Conservation (phyloP, 441 rosid species). For the Eugenia klotzschiana region DNA sequence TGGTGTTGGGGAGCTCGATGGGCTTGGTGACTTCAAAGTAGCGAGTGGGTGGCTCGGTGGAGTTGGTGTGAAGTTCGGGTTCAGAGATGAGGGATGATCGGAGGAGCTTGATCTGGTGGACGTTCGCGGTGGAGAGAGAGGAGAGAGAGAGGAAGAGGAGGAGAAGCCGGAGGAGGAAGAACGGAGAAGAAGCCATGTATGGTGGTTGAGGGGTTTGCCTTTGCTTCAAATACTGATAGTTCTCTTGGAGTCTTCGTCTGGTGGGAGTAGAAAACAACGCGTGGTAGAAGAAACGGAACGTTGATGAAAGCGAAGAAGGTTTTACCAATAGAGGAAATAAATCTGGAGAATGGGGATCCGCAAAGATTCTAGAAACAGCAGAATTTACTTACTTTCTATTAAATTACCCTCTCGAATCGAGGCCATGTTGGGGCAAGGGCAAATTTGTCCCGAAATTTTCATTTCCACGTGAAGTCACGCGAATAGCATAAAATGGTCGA, state of each 20-base stretch:
- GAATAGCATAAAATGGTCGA: too few species aligned
- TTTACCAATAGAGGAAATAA: background rate
- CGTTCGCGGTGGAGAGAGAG: background rate
- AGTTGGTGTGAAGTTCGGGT: background rate
- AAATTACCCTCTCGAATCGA: too few species aligned
- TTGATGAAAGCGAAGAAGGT: background rate
- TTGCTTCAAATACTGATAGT: background rate
- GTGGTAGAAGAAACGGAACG: background rate
- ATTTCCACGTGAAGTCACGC: too few species aligned
- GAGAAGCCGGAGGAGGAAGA: background rate
- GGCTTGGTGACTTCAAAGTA: slow-evolving; percentile 76
- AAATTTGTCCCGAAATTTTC: too few species aligned
- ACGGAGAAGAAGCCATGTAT: background rate
- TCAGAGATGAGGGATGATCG: background rate
- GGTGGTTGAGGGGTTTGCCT: background rate
- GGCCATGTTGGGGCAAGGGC: too few species aligned
- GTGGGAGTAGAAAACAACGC: background rate
- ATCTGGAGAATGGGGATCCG: too few species aligned
- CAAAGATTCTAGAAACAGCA: too few species aligned
- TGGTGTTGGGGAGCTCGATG: slow-evolving; percentile 26
- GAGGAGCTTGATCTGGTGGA: background rate
- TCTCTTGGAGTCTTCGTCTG: background rate
- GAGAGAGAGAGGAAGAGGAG: slow-evolving; percentile 10
- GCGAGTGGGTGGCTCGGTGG: slow-evolving; percentile 10
- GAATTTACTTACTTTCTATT: too few species aligned